Evolutionary conservation across 1,284 basidiomycete genomes (phyloP).

Genomic region (Trichosporon ovoides): DNA sequence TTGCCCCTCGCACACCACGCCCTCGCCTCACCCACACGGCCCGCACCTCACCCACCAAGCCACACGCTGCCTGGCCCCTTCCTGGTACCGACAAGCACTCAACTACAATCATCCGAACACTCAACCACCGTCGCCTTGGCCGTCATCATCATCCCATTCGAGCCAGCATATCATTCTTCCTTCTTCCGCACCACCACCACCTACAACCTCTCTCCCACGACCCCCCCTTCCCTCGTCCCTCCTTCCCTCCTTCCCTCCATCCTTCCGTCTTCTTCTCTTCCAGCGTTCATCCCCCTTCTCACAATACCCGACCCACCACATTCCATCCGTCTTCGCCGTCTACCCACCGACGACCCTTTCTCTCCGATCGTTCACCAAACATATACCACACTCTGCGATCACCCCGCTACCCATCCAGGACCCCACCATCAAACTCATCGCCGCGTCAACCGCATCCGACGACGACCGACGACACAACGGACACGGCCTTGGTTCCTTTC

Average conservation of each 20-base stretch:
- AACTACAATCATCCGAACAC: slow-evolving; percentile 1
- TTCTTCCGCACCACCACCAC: neutral
- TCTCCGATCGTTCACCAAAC: neutral
- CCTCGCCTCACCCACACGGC: neutral
- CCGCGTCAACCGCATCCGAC: too few relatives aligned
- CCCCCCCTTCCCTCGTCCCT: neutral
- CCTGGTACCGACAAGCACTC: neutral
- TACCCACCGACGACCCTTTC: neutral
- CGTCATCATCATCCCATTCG: neutral
- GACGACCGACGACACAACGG: too few relatives aligned
- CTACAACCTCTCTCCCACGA: neutral
- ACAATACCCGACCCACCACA: too few relatives aligned
- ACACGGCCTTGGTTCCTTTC: too few relatives aligned
- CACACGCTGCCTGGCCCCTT: neutral
- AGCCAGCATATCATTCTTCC: neutral
- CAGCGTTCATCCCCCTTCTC: neutral
- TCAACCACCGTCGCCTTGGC: neutral
- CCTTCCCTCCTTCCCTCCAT: neutral
- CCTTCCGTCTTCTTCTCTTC: neutral
- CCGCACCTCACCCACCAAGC: neutral
- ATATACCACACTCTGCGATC: neutral
- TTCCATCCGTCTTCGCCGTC: neutral
- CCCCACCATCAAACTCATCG: neutral
- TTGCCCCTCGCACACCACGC: neutral
- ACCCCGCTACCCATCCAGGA: neutral